phyloP scores from a whole-genome alignment of 371 early-diverging fungal genomes.

The Aphelidium insulamus region DNA sequence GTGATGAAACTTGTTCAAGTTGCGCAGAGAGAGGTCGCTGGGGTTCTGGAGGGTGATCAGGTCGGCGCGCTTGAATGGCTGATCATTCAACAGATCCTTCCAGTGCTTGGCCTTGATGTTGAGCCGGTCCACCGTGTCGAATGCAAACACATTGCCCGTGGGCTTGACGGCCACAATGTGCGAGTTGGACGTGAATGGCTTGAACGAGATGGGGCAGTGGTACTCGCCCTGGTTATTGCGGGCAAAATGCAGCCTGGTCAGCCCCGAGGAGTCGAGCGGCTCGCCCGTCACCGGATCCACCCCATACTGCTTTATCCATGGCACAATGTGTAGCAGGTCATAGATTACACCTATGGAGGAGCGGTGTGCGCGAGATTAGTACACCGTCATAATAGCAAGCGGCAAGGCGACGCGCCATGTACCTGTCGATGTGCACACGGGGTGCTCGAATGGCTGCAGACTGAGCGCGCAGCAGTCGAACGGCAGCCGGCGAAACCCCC shows the following conservation, averaged over 20 bases:
- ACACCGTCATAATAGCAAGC: too few relatives aligned
- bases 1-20: slow-evolving; percentile 33
- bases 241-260: slow-evolving; percentile 51
- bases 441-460: slow-evolving; percentile 60
- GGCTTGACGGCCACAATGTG: slow-evolving; percentile 73
- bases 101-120: slow-evolving; percentile 62
- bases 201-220: slow-evolving; percentile 72
- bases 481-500: slow-evolving; percentile 44
- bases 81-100: slow-evolving; percentile 69
- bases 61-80: slow-evolving; percentile 61
- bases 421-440: slow-evolving; percentile 74
- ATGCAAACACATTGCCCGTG: slow-evolving; percentile 73
- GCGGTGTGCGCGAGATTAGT: slow-evolving; percentile 26
- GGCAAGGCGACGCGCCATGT: too few relatives aligned
- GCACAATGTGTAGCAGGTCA: slow-evolving; percentile 36
- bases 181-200: slow-evolving; percentile 62
- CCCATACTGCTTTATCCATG: slow-evolving; percentile 60
- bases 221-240: slow-evolving; percentile 62
- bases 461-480: slow-evolving; percentile 71
- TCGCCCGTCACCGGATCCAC: slow-evolving; percentile 75
- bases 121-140: slow-evolving; percentile 60
- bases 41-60: slow-evolving; percentile 71
- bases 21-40: slow-evolving; percentile 39
- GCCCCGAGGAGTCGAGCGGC: slow-evolving; percentile 37
- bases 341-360: background rate